Percentiles rank a stretch among this genome's conserved stretches.
phyloP scores from a whole-genome alignment of 148 eudicot species.

The Vaccinium vitisidaea region DNA sequence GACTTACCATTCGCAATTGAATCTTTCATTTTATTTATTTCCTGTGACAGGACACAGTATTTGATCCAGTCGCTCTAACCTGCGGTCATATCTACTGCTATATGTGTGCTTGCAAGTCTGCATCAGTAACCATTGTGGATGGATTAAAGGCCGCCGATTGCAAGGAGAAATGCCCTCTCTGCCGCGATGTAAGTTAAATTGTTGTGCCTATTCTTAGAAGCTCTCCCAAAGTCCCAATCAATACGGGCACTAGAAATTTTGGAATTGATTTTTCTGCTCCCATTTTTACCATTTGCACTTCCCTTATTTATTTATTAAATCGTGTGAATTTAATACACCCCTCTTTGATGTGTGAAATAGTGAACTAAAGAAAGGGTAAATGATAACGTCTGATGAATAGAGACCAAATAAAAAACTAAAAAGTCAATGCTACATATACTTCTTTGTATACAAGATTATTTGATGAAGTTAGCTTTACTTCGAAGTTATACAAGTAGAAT shows the following conservation, averaged over 20 bases:
- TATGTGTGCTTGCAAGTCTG: constrained; percentile 86
- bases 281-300: not conserved
- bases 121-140: constrained; percentile 80
- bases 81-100: constrained; percentile 91
- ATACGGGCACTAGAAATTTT: not conserved
- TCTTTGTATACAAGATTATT: not conserved
- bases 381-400: not conserved
- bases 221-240: not conserved
- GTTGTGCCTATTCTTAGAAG: not conserved
- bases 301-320: too few species aligned
- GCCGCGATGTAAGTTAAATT: constrained; percentile 60
- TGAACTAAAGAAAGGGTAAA: not conserved
- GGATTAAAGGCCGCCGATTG: constrained; percentile 62
- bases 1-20: not conserved
- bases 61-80: constrained; percentile 78
- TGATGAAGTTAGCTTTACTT: not conserved
- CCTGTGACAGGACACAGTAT: constrained; percentile 67
- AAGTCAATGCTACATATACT: not conserved
- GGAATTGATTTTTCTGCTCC: not conserved
- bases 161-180: constrained; percentile 76
- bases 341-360: not conserved
- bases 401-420: not conserved
- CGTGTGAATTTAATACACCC: too few species aligned
- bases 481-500: not conserved
- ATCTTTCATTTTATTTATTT: not conserved